A percentile compares a stretch with the other conserved stretches of the same genome.
Conservation (phyloP, 768 basidiomycete species). For the Pleurotus salmoneostramineus region DNA sequence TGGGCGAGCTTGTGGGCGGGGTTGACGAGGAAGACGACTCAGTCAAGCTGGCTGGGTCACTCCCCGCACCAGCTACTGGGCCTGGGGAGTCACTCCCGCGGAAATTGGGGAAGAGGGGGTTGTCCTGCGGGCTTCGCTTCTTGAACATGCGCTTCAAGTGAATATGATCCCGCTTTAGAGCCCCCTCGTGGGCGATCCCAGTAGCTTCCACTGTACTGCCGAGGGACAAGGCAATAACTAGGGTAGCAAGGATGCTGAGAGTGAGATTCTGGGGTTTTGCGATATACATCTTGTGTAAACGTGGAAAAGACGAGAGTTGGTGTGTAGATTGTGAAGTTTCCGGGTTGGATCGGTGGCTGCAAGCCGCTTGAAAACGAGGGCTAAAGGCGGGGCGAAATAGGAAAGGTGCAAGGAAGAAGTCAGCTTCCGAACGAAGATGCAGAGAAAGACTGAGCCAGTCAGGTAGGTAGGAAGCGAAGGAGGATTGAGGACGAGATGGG, state of each 20-base stretch:
- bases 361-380: slow-evolving; percentile 8
- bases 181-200: slow-evolving; percentile 23
- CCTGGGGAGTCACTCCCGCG: slow-evolving; percentile 10
- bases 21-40: slow-evolving; percentile 3
- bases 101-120: slow-evolving; percentile 15
- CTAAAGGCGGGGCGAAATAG: not conserved
- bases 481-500: not conserved
- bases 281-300: slow-evolving; percentile 41
- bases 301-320: not conserved
- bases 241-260: slow-evolving; percentile 61
- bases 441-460: not conserved
- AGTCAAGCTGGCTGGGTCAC: slow-evolving; percentile 15
- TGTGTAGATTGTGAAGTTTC: not conserved
- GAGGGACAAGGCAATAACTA: slow-evolving; percentile 51
- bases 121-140: slow-evolving; percentile 45
- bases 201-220: slow-evolving; percentile 43
- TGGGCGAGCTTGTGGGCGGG: slow-evolving; percentile 7
- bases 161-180: slow-evolving; percentile 50
- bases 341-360: slow-evolving; percentile 8
- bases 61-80: slow-evolving; percentile 29
- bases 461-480: not conserved
- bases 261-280: slow-evolving; percentile 39
- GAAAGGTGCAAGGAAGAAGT: not conserved
- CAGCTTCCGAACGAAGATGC: not conserved
- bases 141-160: slow-evolving; percentile 63